Evolutionary conservation across 225 moss, liverwort and hornwort genomes (phyloP).

Genomic region (Climacium dendroides): DNA sequence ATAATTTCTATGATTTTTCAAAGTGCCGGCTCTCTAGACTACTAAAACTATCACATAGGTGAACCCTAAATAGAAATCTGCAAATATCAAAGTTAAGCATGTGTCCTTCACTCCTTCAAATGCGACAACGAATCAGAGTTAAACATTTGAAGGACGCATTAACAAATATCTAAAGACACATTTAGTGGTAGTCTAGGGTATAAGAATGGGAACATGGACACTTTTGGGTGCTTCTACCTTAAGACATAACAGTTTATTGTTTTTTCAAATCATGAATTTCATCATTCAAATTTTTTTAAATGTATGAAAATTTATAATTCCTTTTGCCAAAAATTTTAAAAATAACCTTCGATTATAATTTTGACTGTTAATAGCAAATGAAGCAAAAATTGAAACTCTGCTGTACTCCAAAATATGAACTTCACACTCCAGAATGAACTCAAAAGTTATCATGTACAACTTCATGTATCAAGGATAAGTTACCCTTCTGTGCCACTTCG

Average conservation of each 20-base stretch:
- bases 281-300: neutral
- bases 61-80: too few species aligned
- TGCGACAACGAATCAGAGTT: too few species aligned
- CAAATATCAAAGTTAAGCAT: too few species aligned
- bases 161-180: too few species aligned
- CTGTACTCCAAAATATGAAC: neutral
- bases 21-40: too few species aligned
- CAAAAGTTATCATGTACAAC: neutral
- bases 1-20: too few species aligned
- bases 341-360: neutral
- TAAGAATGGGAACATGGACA: too few species aligned
- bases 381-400: neutral
- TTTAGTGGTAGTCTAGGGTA: too few species aligned
- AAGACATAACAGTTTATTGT: neutral
- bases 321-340: neutral
- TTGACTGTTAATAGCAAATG: neutral
- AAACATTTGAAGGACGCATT: too few species aligned
- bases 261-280: neutral
- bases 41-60: too few species aligned
- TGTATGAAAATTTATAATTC: neutral
- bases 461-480: neutral
- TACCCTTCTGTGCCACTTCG: neutral
- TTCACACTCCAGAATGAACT: neutral
- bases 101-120: too few species aligned
- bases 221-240: too few species aligned